Conservation (phyloP, 768 basidiomycete species). For the Pisolithus sp. region DNA sequence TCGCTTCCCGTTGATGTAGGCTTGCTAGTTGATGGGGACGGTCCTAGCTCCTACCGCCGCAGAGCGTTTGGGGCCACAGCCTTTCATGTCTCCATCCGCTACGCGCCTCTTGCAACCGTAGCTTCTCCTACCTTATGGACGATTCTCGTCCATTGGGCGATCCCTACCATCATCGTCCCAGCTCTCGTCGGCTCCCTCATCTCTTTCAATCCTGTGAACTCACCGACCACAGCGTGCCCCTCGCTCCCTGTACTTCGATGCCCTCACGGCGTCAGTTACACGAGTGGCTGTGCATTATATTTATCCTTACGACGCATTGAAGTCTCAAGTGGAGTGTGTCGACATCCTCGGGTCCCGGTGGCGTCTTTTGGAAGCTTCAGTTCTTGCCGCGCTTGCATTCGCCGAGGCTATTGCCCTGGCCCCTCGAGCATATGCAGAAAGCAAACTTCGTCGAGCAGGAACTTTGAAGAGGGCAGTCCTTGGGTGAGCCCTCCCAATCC, state of each 20-base stretch:
- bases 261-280: conserved; percentile 57
- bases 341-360: conserved; percentile 52
- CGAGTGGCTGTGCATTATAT: conserved; percentile 54
- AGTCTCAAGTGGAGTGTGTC: conserved; percentile 28
- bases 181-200: conserved; percentile 50
- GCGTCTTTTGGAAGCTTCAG: conserved; percentile 49
- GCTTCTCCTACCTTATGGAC: conserved; percentile 44
- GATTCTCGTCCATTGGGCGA: conserved; percentile 53
- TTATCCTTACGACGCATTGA: conserved; percentile 41
- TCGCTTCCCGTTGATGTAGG: background rate
- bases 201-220: conserved; percentile 49
- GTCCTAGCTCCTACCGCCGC: conserved; percentile 14
- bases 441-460: conserved; percentile 16
- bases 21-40: conserved; percentile 1
- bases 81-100: conserved; percentile 31
- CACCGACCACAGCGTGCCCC: conserved; percentile 17
- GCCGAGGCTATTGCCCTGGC: conserved; percentile 54
- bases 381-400: conserved; percentile 60
- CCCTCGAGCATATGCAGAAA: conserved; percentile 33
- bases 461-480: conserved; percentile 18
- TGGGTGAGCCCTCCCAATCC: conserved; percentile 15
- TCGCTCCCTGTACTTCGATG: conserved; percentile 39
- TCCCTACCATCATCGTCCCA: conserved; percentile 59
- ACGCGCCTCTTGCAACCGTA: conserved; percentile 44
- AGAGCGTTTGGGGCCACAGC: background rate